Evolutionary conservation across 2,329 filamentous ascomycete species (phyloP), one percentile per base, ranked within the genome.

Genomic region (Dactylellina haptotyla): DNA sequence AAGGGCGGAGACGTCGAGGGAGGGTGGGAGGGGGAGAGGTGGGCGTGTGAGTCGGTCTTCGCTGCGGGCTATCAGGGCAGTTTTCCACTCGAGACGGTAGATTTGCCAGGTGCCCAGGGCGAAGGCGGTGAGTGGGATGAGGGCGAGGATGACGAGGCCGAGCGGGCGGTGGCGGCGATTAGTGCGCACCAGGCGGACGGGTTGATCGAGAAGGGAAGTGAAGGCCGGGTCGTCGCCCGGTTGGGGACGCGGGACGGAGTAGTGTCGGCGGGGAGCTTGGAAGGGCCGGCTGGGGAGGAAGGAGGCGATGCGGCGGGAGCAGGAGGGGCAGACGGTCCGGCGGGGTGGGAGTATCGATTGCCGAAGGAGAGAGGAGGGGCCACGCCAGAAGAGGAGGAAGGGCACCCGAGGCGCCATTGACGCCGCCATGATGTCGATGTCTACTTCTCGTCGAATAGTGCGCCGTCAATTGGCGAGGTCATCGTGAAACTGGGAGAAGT

Each of bases 51-150:
- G 86, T 3, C 94, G 90, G 83, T 99, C 93, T 82, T 98, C 95
- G 81, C 91, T 92, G 77, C 90, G 92, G 71, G 94, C 92, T 74
- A 99, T 89, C 10, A 99, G 85, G 48, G 96, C 90, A 2, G 92
- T 93, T 81, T 99, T 99, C 93, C 94, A 97, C 69, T 89, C 88
- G 1, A 99, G 87, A 9, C 95, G 90, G 80, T 96, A 88, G 61
- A 99, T 91, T 81, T 99, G 95, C 95, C 95, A 99, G 75, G 92
- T 92, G 28, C 95, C 95, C 14, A 99, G 88, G 62, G 85, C 84
- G 81, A 99, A 97, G 9, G 95, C 92, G 0, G 93, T 97, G 72
- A 97, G 82, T 53, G 95, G 95, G 78, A 99, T 98, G 58, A 96
- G 82, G 41, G 92, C 91, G 9, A 97, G 86, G 73, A 97, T 84